Base-by-base conservation (phyloP, 2,329 filamentous ascomycete genomes). In the Verticillium dahliae region DNA sequence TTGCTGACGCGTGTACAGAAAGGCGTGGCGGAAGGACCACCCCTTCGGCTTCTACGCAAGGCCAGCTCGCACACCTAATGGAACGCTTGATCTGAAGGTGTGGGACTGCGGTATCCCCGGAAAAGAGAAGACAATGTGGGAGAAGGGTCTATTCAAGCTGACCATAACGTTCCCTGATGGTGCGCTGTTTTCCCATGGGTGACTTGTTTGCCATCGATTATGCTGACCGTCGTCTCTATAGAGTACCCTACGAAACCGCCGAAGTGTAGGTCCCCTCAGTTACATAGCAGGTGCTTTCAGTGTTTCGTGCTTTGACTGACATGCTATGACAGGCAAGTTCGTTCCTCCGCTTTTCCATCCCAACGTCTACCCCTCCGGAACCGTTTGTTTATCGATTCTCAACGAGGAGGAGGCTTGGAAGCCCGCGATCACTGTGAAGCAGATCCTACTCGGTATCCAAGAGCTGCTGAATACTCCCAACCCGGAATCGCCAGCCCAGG, bases 361-460 rank as follows among this genome's bases (percentile, higher is more conserved):
- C 0, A 99, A 99, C 75, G 95, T 99, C 68, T 99, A 99, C 74
- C 95, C 95, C 0, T 98, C 94, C 0, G 96, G 95, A 67, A 99
- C 95, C 57, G 95, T 99, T 65, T 99, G 95, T 73, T 84, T 99
- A 27, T 97, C 92, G 34, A 99, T 99, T 67, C 79, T 99, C 67
- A 99, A 98, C 78, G 96, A 99, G 75, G 95, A 99, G 70, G 95
- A 99, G 74, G 93, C 91, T 6, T 99, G 96, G 95, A 96, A 96
- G 76, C 96, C 95, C 1, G 94, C 95, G 6, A 99, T 99, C 71
- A 99, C 95, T 0, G 92, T 99, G 74, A 98, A 97, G 78, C 92
- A 98, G 77, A 98, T 99, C 66, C 85, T 98, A 6, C 84, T 98
- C 1, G 95, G 95, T 57, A 96, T 99, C 62, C 95, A 99, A 76